Evolutionary conservation across 1,284 basidiomycete species (phyloP).

Genomic region (Cryptococcus sp.): DNA sequence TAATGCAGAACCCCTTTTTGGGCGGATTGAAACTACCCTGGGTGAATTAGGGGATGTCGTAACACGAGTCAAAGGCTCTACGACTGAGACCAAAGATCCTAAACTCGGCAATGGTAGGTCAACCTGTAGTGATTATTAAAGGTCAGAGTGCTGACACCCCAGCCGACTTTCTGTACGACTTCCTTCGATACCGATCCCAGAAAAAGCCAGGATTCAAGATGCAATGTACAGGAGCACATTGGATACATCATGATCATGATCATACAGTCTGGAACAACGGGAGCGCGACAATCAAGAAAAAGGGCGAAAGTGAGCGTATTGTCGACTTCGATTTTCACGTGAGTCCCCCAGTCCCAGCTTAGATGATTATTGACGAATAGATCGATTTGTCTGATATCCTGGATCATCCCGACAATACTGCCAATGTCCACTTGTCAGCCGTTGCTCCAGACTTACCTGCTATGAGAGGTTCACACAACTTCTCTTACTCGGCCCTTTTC

Average conservation of each 20-base stretch:
- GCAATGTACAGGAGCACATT: conserved; percentile 21
- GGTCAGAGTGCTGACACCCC: not conserved
- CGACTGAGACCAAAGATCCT: conserved; percentile 15
- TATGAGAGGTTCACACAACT: conserved; percentile 16
- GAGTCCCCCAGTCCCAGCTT: conserved; percentile 3
- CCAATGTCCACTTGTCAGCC: conserved; percentile 28
- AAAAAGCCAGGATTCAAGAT: conserved; percentile 22
- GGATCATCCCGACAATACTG: conserved; percentile 25
- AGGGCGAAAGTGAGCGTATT: conserved; percentile 27
- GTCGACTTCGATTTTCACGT: conserved; percentile 41
- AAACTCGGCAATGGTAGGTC: conserved; percentile 27
- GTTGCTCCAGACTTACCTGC: conserved; percentile 8
- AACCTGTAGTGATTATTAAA: not conserved
- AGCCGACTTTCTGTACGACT: conserved; percentile 39
- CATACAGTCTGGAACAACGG: conserved; percentile 24
- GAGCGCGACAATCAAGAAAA: conserved; percentile 3
- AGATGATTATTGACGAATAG: conserved; percentile 10
- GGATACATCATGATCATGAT: conserved; percentile 17
- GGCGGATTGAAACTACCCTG: conserved; percentile 5
- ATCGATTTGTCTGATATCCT: conserved; percentile 32
- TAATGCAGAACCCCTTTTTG: conserved; percentile 28
- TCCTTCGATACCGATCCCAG: conserved; percentile 25
- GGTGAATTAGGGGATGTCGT: conserved; percentile 2
- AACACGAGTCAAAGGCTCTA: conserved; percentile 7
- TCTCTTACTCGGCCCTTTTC: conserved; percentile 12